Base-by-base conservation (phyloP, 805 yeast species). In the Naumovozyma baii region DNA sequence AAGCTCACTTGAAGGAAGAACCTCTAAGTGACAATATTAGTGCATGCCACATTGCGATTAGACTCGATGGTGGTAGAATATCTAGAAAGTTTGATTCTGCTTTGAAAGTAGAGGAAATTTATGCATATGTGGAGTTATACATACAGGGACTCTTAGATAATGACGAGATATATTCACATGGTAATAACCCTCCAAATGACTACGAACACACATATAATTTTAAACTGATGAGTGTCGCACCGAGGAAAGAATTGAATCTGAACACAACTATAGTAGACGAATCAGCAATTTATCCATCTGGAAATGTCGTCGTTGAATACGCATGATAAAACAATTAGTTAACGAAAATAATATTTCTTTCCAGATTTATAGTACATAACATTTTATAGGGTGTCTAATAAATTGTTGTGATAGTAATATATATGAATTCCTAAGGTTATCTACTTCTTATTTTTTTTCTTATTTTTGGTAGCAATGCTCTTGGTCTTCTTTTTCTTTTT, bases 11-110 rank as follows among this genome's bases (percentile, higher is more conserved):
- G 19, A 38, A 42, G 9, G 59, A 59, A 3, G 67, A 60, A 38
- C 62, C 62, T 9, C 44, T 47, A 8, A 39, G 37, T 3, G 19
- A 46, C 13, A 51, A 51, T 15, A 61, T 57, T 1, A 49, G 59
- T 12, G 55, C 54, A 22, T 79, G 92, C 8, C 72, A 81, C 31
- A 66, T 90, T 2, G 88, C 92, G 1, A 71, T 90, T 8, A 71
- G 90, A 47, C 54, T 84, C 31, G 71, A 72, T 1, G 94, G 94
- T 2, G 67, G 66, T 36, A 71, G 96, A 42, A 54, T 75, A 0
- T 64, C 71, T 5, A 57, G 74, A 48, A 54, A 70, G 53, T 66
- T 85, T 43, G 55, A 64, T 33, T 68, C 72, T 12, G 54, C 63
- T 19, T 63, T 67, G 12, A 51, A 69, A 1, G 59, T 85, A 1